phyloP scores from a whole-genome alignment of 164 flowering plant species.

The Berberis vulgaris region DNA sequence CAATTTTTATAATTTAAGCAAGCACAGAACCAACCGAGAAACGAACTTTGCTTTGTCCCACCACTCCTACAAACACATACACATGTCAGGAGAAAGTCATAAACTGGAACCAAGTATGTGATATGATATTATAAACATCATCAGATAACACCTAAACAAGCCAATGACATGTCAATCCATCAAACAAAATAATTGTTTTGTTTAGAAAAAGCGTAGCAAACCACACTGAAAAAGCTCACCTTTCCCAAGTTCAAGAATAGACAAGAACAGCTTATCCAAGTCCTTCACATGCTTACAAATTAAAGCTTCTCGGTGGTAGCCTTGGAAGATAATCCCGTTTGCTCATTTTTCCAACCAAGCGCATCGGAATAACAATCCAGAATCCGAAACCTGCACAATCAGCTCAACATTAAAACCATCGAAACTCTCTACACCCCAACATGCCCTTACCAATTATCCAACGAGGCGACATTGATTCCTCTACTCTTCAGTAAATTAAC shows the following conservation, averaged over 20 bases:
- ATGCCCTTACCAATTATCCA: constrained; percentile 36
- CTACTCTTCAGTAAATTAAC: constrained; percentile 40
- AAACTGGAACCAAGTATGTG: too few species aligned
- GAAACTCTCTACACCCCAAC: background rate
- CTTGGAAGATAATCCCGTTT: background rate
- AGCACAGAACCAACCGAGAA: constrained; percentile 48
- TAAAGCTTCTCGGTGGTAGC: constrained; percentile 3
- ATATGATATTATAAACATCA: background rate
- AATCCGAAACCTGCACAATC: constrained; percentile 46
- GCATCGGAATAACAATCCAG: constrained; percentile 90
- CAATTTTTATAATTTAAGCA: too few species aligned
- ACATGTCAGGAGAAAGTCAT: background rate
- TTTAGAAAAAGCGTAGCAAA: background rate
- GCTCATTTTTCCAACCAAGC: constrained; percentile 72
- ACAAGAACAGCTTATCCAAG: constrained; percentile 42
- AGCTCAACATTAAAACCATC: background rate
- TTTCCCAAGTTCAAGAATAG: constrained; percentile 52
- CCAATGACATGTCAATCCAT: too few species aligned
- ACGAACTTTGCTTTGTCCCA: constrained; percentile 46
- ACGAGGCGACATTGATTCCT: constrained; percentile 32
- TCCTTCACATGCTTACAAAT: constrained; percentile 50
- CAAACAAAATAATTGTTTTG: too few species aligned
- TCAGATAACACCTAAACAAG: too few species aligned
- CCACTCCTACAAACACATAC: constrained; percentile 39
- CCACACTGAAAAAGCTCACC: constrained; percentile 25